Evolutionary conservation across 2,329 filamentous ascomycete genomes (phyloP), one percentile per base, ranked within the genome.

Genomic region (Didymosphaeria variabile): DNA sequence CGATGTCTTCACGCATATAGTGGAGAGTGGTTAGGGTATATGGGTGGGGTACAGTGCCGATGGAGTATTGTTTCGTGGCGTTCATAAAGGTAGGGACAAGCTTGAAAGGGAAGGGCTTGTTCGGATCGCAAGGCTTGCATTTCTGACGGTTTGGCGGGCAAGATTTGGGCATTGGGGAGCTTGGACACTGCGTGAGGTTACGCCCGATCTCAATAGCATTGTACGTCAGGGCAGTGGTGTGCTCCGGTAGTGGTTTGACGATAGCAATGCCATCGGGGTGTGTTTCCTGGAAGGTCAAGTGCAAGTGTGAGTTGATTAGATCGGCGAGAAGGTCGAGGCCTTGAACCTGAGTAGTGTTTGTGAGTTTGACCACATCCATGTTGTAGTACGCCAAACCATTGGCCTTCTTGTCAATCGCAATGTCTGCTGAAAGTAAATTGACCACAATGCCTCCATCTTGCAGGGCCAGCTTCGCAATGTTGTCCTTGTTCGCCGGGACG

Each of bases 31-130:
- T 86, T 45, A 93, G 84, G 1, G 94, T 97, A 82, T 93, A 97
- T 0, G 95, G 95, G 75, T 99, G 95, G 0, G 94, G 94, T 13
- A 98, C 90, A 0, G 89, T 91, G 61, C 91, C 93, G 65, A 99
- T 91, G 2, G 91, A 93, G 81, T 93, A 98, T 17, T 90, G 75
- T 1, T 83, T 84, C 15, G 89, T 89, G 5, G 85, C 85, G 77
- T 97, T 97, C 58, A 85, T 85, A 77, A 92, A 95, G 19, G 85
- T 80, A 3, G 86, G 79, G 2, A 88, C 87, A 0, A 89, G 90
- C n/a, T 84, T 82, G 67, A 97, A 85, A 55, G 86, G 86, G 79
- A 93, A 84, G 0, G 87, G 85, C 34, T 86, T 85, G 9, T 86
- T 85, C 26, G 87, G 82, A 55, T 75, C 68, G 78, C 94, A 98